Evolutionary conservation across 2,329 filamentous ascomycete genomes (phyloP).

Genomic region (Diaporthe ilicicola): DNA sequence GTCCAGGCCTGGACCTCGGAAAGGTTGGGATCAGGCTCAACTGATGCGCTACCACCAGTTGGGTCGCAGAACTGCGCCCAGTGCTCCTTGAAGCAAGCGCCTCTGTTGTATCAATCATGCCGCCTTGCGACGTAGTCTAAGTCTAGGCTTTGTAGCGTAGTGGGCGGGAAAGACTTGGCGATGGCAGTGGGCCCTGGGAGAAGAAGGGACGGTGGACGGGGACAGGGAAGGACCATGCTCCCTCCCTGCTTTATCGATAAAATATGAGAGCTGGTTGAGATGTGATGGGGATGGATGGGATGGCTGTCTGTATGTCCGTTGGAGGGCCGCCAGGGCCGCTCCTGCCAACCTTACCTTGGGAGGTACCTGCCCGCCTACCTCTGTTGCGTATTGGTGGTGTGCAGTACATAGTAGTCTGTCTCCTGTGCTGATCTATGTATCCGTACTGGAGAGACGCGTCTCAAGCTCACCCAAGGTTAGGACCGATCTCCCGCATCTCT

Average conservation of each 20-base stretch:
- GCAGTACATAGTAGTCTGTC: too few species aligned
- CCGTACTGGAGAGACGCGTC: neutral
- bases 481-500: constrained; percentile 36
- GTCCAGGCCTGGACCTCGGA: neutral
- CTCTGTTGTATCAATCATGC: neutral
- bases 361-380: constrained; percentile 9
- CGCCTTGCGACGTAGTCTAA: neutral
- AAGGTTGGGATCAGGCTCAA: neutral
- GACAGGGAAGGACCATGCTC: neutral
- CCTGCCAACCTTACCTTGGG: neutral
- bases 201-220: neutral
- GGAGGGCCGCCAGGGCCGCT: neutral
- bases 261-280: constrained; percentile 15
- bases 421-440: neutral
- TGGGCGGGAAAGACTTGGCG: neutral
- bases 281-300: constrained; percentile 4
- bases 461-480: constrained; percentile 7
- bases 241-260: constrained; percentile 26
- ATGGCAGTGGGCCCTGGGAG: neutral
- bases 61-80: neutral
- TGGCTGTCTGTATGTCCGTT: neutral
- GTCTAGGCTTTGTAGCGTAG: neutral
- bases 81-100: neutral
- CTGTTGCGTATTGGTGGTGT: neutral
- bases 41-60: neutral